Conservation (phyloP, 1,284 basidiomycete species). For the Cutaneotrichosporon sp. region DNA sequence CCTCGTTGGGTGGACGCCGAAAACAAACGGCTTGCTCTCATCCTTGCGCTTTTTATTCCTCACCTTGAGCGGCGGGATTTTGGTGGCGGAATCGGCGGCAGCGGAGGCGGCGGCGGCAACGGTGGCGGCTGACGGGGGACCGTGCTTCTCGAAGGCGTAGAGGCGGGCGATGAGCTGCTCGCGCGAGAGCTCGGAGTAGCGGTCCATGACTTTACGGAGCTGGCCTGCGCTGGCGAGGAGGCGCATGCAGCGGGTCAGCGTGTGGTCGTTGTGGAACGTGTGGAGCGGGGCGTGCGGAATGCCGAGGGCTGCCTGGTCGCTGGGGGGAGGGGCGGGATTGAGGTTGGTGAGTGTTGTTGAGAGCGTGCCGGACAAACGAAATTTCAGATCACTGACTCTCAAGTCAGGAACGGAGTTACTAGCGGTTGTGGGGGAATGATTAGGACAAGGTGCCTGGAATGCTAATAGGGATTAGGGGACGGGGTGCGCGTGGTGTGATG, state of each 20-base stretch:
- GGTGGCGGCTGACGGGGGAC: slow-evolving; percentile 8
- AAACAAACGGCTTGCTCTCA: slow-evolving; percentile 54
- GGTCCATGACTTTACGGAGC: slow-evolving; percentile 17
- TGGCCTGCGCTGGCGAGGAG: not conserved
- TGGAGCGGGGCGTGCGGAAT: not conserved
- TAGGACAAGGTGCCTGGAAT: too few relatives aligned
- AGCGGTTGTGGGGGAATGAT: too few relatives aligned
- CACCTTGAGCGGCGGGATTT: not conserved
- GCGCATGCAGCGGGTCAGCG: slow-evolving; percentile 10
- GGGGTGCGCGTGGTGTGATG: too few relatives aligned
- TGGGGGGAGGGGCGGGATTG: too few relatives aligned
- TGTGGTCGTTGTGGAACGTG: too few relatives aligned
- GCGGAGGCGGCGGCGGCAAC: not conserved
- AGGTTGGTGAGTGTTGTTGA: too few relatives aligned
- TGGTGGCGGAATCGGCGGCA: slow-evolving; percentile 5
- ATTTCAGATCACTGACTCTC: too few relatives aligned
- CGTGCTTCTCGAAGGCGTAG: slow-evolving; percentile 57
- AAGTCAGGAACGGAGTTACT: too few relatives aligned
- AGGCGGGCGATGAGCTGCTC: slow-evolving; percentile 69
- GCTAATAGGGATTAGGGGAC: too few relatives aligned
- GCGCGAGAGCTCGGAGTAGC: slow-evolving; percentile 41
- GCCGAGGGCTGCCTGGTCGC: too few relatives aligned
- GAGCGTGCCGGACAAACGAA: too few relatives aligned
- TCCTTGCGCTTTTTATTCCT: slow-evolving; percentile 26
- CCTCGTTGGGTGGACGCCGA: slow-evolving; percentile 68